Base-by-base conservation (phyloP, 1,139 yeast genomes). In the Spencermartinsiella ligniputridi region DNA sequence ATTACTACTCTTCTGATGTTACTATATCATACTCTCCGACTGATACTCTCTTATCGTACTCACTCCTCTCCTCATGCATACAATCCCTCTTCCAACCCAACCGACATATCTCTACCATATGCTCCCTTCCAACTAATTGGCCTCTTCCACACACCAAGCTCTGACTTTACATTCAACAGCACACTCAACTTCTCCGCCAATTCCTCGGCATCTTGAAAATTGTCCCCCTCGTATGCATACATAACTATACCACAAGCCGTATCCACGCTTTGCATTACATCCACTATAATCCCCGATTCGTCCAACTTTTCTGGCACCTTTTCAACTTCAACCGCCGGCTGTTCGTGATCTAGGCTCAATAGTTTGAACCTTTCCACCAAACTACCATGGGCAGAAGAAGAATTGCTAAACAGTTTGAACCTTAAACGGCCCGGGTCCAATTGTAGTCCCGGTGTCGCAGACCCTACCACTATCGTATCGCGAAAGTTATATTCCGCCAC, bases 181-280 rank as follows among this genome's bases (percentile, higher is more conserved):
- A 60, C 60, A 25, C 60, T 61, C 34, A 71, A 60, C 37, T 66
- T 63, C 5, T 55, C 53, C 3, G 87, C 84, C 50, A 85, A 67
- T 11, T 64, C 57, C 44, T 71, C 72, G 0, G 95, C 95, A 61
- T 89, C 97, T 20, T 67, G 63, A 39, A 82, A 76, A 61, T 90
- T 90, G 63, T 89, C 97, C 24, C 97, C 97, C 62, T 90, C 97
- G 59, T 86, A 88, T 2, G 83, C 94, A 59, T 73, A 81, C 16
- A 78, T 70, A 16, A 62, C 61, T 1, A 64, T 42, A 3, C 58
- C 51, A 38, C 57, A 49, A 22, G 46, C 40, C 27, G 19, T 37
- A 15, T 44, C 38, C 18, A 52, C 44, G 20, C 40, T 16, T 24
- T 30, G 29, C 20, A 64, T 46, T 1, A 61, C 54, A 29, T 61